These are phyloP conservation scores for Boletus barrowsii DNA, from an alignment of 768 basidiomycete genomes.

Conservation along the genomic window DNA sequence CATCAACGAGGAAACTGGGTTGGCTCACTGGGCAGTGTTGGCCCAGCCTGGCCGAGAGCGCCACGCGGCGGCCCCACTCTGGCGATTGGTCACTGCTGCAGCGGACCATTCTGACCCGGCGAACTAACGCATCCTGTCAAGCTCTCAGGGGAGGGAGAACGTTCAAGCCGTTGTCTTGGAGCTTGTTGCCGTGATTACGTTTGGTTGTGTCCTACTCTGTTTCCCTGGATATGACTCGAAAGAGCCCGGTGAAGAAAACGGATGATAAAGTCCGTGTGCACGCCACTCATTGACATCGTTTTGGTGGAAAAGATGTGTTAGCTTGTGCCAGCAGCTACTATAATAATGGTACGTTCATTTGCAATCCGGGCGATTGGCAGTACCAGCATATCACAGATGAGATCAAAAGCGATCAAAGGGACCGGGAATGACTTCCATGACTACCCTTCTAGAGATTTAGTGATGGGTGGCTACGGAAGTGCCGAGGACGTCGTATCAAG, in stretches of 20 bases:
- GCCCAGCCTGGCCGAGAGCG: constrained; percentile 1
- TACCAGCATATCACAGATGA: neutral
- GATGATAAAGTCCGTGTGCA: too few species aligned
- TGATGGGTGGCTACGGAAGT: constrained; percentile 2
- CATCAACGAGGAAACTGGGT: neutral
- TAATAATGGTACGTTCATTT: neutral
- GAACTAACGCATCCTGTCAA: too few species aligned
- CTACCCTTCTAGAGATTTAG: neutral
- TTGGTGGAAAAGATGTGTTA: too few species aligned
- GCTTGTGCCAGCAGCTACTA: too few species aligned
- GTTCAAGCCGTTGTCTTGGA: too few species aligned
- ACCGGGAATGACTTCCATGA: neutral
- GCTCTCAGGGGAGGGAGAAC: too few species aligned
- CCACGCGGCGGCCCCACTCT: neutral
- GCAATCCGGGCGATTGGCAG: neutral
- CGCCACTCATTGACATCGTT: too few species aligned
- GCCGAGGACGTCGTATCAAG: constrained; percentile 19
- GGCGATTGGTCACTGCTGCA: neutral
- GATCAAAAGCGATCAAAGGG: constrained; percentile 3
- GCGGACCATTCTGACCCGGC: too few species aligned
- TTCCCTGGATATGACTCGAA: too few species aligned
- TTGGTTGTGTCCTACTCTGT: too few species aligned
- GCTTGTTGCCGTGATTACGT: too few species aligned
- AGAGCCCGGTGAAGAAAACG: too few species aligned
- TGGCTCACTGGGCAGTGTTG: neutral